Evolutionary conservation across 306 rosid species (phyloP).

Genomic region (Fragaria ananassa): DNA sequence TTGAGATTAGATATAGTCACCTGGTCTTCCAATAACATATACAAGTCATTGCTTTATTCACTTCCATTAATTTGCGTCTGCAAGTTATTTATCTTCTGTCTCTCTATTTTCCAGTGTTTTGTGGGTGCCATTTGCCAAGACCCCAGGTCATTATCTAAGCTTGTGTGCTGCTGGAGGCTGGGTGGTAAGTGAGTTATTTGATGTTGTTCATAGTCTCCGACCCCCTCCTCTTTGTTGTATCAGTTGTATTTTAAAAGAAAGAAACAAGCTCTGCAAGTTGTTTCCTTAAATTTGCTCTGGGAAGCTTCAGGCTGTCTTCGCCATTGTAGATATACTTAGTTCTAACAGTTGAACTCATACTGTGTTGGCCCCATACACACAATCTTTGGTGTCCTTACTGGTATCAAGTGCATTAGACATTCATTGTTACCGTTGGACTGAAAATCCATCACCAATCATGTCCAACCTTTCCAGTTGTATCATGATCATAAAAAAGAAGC

Average conservation of each 20-base stretch:
- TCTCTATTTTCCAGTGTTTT: constrained; percentile 49
- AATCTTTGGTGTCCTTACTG: constrained; percentile 29
- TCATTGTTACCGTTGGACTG: constrained; percentile 24
- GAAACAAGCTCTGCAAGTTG: constrained; percentile 30
- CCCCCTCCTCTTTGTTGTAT: constrained; percentile 35
- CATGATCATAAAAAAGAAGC: constrained; percentile 18
- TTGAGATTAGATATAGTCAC: background rate
- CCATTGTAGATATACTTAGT: constrained; percentile 37
- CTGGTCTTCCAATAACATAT: background rate
- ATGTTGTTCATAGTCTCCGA: constrained; percentile 40
- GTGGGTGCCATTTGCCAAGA: constrained; percentile 43
- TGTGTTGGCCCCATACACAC: constrained; percentile 30
- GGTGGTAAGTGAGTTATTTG: constrained; percentile 51
- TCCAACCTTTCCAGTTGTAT: constrained; percentile 1
- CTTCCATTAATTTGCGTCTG: background rate
- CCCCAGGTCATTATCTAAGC: constrained; percentile 37
- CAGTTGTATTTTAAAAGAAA: constrained; percentile 31
- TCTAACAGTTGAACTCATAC: constrained; percentile 38
- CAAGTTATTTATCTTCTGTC: constrained; percentile 9
- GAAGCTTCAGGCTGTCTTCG: constrained; percentile 34
- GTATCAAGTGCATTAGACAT: constrained; percentile 32
- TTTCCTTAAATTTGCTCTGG: constrained; percentile 38
- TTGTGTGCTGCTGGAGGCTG: constrained; percentile 42
- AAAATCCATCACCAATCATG: constrained; percentile 13
- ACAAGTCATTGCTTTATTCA: background rate